These are phyloP conservation scores for Cladosporium sp. DNA, from an alignment of 2,329 filamentous ascomycete species.

Conservation along the genomic window DNA sequence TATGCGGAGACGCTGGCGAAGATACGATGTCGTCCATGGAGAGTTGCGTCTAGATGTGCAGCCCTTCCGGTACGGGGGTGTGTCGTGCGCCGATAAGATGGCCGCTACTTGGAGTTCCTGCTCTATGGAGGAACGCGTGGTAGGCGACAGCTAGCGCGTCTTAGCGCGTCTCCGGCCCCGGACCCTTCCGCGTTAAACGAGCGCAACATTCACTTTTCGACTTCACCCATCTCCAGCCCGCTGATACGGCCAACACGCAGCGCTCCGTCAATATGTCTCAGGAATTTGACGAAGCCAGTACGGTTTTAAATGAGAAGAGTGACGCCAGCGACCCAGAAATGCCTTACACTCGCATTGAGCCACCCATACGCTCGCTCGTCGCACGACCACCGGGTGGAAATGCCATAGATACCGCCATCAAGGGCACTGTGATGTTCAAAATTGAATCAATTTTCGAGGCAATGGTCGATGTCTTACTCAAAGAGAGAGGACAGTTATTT, in stretches of 20 bases:
- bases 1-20: constrained; percentile 21
- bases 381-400: too few relatives aligned
- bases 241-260: too few relatives aligned
- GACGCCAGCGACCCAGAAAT: too few relatives aligned
- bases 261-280: too few relatives aligned
- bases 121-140: background rate
- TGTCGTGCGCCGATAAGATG: background rate
- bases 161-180: background rate
- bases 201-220: background rate
- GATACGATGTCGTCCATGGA: constrained; percentile 27
- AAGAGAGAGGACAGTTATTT: constrained; percentile 39
- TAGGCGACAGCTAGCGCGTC: background rate
- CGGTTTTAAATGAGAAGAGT: too few relatives aligned
- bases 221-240: background rate
- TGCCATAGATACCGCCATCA: background rate
- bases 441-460: constrained; percentile 52
- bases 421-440: constrained; percentile 38
- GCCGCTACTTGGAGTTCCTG: background rate
- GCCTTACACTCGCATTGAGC: too few relatives aligned
- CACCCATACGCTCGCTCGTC: too few relatives aligned
- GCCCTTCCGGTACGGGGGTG: background rate
- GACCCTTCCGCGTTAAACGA: background rate
- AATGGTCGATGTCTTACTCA: constrained; percentile 45
- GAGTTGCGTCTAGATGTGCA: background rate
- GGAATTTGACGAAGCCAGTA: too few relatives aligned